Base-by-base conservation (phyloP, 306 rosid genomes). In the Comarum palustre region DNA sequence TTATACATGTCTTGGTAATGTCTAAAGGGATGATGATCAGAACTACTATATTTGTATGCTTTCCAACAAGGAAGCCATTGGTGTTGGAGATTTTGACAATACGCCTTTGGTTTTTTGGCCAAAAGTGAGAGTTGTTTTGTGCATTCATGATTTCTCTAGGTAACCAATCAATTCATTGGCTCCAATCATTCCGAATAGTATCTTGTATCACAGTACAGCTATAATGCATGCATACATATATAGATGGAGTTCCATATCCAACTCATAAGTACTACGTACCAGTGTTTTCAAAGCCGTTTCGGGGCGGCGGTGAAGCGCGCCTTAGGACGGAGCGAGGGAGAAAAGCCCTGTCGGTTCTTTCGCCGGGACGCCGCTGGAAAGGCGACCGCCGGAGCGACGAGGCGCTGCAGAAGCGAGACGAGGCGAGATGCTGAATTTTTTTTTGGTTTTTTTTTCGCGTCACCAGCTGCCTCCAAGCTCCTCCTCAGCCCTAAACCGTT, bases 31-130 rank as follows among this genome's bases (percentile, higher is more conserved):
- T 36, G 39, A 73, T 48, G 61, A 73, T 48, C 32, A 4, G 3
- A 38, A 51, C 59, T 55, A 8, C 22, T 4, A 73, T 67, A 65
- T 64, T 48, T 34, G 59, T 62, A 58, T 59, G 79, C 83, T 75
- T 58, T 83, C 69, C 81, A 68, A 45, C 60, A 29, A 73, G 81
- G 73, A 77, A 69, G 77, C 22, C 70, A 73, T 52, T 34, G n/a
- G 64, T 67, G 60, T 22, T 22, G 61, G 47, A 39, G 43, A 59
- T 12, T 62, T 41, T 1, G 52, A 64, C 48, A 46, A 70, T 46
- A 19, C 36, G 2, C 36, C 5, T 27, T 16, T 19, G 14, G 17
- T 5, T 32, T 36, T 22, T 51, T 19, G 48, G 61, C 36, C 5
- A 41, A 20, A 69, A 51, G 45, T 8, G 52, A 29, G 4, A 39